phyloP scores from a whole-genome alignment of 2,329 filamentous ascomycete species.

The Aspergillus pseudonomiae region DNA sequence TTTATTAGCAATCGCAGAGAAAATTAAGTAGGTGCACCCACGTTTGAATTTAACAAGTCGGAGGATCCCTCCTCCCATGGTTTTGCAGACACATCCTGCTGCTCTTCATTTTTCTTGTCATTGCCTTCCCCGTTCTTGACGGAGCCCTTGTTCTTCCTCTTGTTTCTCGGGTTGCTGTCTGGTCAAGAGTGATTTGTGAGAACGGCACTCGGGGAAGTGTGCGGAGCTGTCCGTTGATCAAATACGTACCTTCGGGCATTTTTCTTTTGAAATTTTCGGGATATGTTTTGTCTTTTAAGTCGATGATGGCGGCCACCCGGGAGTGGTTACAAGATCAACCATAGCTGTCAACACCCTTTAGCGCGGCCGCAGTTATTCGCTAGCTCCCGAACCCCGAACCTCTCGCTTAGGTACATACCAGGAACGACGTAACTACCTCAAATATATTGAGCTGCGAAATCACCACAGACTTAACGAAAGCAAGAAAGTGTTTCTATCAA shows the following conservation, averaged over 20 bases:
- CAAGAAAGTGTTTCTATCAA: background rate
- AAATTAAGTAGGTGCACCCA: constrained; percentile 5
- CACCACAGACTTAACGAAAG: background rate
- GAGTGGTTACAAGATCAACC: constrained; percentile 16
- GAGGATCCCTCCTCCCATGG: constrained; percentile 37
- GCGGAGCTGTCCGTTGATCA: too few relatives aligned
- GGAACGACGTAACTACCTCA: background rate
- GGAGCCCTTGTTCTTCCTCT: constrained; percentile 59
- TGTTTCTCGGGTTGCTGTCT: constrained; percentile 59
- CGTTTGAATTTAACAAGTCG: constrained; percentile 27
- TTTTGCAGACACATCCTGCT: constrained; percentile 16
- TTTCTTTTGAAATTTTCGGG: constrained; percentile 11
- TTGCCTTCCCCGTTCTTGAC: constrained; percentile 43
- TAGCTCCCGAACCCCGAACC: constrained; percentile 19
- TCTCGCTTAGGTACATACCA: constrained; percentile 17
- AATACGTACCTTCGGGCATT: constrained; percentile 27
- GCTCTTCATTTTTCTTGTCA: background rate
- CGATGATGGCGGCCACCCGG: background rate
- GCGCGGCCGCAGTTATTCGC: constrained; percentile 25
- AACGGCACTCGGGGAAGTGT: background rate
- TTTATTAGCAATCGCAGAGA: constrained; percentile 19
- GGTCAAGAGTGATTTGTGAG: constrained; percentile 24
- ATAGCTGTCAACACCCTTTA: constrained; percentile 42
- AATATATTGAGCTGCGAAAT: background rate
- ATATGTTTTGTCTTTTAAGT: background rate